Conservation (phyloP, 139 green algal species). For the Picochlorum sp. region DNA sequence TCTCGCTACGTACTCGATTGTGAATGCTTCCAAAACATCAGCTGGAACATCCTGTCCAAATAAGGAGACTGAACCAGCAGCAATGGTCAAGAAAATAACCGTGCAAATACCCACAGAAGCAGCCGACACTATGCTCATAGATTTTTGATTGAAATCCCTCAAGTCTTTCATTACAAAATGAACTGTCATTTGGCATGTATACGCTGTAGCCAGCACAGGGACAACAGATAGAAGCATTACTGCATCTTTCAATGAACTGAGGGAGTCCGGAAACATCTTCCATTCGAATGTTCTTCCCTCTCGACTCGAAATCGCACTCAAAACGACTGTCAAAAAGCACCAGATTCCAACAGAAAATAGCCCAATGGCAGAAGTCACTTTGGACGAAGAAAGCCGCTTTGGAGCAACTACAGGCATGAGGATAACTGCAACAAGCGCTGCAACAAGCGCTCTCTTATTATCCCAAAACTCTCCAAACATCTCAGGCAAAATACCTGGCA, state of each 20-base stretch:
- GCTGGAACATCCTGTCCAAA: conserved; percentile 9
- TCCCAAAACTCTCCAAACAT: conserved; percentile 8
- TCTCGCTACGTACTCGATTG: too few relatives aligned
- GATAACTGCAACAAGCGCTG: not conserved
- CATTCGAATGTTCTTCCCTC: too few relatives aligned
- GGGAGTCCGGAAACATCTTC: too few relatives aligned
- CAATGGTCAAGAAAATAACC: conserved; percentile 4
- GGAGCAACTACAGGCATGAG: conserved; percentile 7
- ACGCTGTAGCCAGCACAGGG: too few relatives aligned
- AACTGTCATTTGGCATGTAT: too few relatives aligned
- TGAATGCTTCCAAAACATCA: conserved; percentile 18
- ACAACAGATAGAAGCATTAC: too few relatives aligned
- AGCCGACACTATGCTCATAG: conserved; percentile 1
- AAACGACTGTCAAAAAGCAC: conserved; percentile 2
- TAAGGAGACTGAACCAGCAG: not conserved
- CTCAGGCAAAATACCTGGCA: conserved; percentile 13
- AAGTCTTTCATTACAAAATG: too few relatives aligned
- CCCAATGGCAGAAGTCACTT: not conserved
- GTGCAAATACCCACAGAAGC: conserved; percentile 5
- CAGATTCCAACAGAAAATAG: conserved; percentile 2
- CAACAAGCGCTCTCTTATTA: not conserved
- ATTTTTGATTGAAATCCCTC: not conserved
- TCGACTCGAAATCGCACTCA: not conserved
- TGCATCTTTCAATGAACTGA: too few relatives aligned
- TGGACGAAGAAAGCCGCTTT: conserved; percentile 13